Conservation (phyloP, 371 early-diverging fungal species). For the Vairimorpha ceranae region DNA sequence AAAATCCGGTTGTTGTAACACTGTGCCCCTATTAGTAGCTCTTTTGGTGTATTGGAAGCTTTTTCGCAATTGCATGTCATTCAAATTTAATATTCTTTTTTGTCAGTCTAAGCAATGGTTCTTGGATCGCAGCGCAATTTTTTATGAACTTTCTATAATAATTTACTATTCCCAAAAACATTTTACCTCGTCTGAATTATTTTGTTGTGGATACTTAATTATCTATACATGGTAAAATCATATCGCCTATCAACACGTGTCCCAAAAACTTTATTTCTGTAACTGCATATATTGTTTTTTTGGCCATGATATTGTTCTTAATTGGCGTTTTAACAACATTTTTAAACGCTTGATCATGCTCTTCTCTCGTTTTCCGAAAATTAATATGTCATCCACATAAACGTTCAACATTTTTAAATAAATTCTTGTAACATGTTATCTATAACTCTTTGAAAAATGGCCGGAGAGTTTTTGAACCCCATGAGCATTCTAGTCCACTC, state of each 20-base stretch:
- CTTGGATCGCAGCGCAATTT: background rate
- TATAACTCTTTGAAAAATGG: conserved; percentile 41
- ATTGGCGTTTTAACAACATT: background rate
- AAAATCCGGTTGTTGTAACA: conserved; percentile 33
- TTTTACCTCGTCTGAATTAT: conserved; percentile 4
- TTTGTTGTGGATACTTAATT: conserved; percentile 4
- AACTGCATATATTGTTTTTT: too few relatives aligned
- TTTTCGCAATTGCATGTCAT: background rate
- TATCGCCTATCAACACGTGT: background rate
- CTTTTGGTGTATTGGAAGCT: background rate
- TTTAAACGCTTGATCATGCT: conserved; percentile 30
- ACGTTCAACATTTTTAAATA: conserved; percentile 18
- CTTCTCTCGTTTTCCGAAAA: conserved; percentile 15
- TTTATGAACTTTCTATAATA: conserved; percentile 28
- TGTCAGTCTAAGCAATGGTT: background rate
- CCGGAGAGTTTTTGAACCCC: conserved; percentile 42
- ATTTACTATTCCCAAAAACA: conserved; percentile 24
- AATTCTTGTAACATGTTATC: conserved; percentile 5
- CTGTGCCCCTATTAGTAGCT: background rate
- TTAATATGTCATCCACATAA: conserved; percentile 34
- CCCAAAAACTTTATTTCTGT: conserved; percentile 44
- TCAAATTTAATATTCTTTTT: conserved; percentile 4
- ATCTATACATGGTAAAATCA: background rate
- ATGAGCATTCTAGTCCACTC: conserved; percentile 45
- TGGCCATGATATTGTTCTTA: background rate